Evolutionary conservation across 2,329 filamentous ascomycete genomes (phyloP).

Genomic region (Ilyonectria destructans): DNA sequence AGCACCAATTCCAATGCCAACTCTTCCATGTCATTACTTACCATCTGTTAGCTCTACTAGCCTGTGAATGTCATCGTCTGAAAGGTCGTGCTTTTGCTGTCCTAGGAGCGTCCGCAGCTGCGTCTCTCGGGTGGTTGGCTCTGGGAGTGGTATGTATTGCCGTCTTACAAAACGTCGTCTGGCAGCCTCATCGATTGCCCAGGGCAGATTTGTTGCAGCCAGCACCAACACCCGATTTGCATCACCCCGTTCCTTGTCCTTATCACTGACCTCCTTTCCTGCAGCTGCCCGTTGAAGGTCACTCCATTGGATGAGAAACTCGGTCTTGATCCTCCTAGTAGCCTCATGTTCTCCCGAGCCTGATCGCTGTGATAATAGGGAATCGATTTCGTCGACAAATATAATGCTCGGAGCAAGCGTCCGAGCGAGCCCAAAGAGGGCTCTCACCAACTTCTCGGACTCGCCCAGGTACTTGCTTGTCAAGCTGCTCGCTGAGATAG

Average conservation of each 20-base stretch:
- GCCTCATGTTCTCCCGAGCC: slow-evolving; percentile 93
- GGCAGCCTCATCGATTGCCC: slow-evolving; percentile 98
- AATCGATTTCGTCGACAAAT: slow-evolving; percentile 99
- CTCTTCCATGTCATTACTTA: slow-evolving; percentile 58
- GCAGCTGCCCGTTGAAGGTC: slow-evolving; percentile 93
- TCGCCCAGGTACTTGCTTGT: slow-evolving; percentile 98
- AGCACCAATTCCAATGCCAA: slow-evolving; percentile 7
- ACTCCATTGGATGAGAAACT: slow-evolving; percentile 98
- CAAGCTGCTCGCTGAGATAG: slow-evolving; percentile 93
- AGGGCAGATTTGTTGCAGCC: slow-evolving; percentile 95
- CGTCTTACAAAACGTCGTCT: slow-evolving; percentile 90
- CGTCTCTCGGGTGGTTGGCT: slow-evolving; percentile 83
- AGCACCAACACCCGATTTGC: slow-evolving; percentile 92
- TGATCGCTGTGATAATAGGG: slow-evolving; percentile 86
- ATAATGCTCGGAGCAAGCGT: slow-evolving; percentile 94
- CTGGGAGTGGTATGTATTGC: slow-evolving; percentile 96
- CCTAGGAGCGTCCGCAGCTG: slow-evolving; percentile 87
- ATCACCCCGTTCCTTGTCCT: slow-evolving; percentile 82
- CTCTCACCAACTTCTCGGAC: slow-evolving; percentile 95
- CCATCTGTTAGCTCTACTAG: slow-evolving; percentile 90
- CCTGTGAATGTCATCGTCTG: slow-evolving; percentile 78
- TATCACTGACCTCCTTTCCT: slow-evolving; percentile 80
- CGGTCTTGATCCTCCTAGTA: slow-evolving; percentile 94
- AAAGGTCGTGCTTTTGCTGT: slow-evolving; percentile 89
- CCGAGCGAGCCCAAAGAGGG: slow-evolving; percentile 92